These are phyloP conservation scores for Aspergillus uvarum DNA, from an alignment of 2,329 filamentous ascomycete species.

Conservation along the genomic window DNA sequence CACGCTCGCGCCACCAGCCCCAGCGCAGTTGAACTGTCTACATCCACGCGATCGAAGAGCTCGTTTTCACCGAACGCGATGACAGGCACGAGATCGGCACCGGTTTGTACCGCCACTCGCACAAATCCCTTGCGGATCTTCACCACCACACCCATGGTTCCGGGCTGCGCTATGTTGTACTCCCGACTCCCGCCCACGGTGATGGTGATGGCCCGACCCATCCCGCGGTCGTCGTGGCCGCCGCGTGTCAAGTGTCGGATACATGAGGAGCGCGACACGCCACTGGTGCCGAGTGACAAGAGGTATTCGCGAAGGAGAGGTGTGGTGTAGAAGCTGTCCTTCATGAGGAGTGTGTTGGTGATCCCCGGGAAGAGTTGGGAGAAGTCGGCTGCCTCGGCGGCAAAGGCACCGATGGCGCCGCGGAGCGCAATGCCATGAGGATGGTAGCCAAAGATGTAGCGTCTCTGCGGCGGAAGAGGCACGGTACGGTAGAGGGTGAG, in stretches of 20 bases:
- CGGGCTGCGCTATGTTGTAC: conserved; percentile 75
- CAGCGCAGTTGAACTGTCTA: conserved; percentile 65
- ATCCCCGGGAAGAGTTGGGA: conserved; percentile 78
- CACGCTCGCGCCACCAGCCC: conserved; percentile 55
- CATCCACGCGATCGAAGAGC: conserved; percentile 76
- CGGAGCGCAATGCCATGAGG: conserved; percentile 88
- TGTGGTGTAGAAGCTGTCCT: conserved; percentile 81
- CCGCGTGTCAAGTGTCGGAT: conserved; percentile 74
- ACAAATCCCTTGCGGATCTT: conserved; percentile 81
- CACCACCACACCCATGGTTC: conserved; percentile 70
- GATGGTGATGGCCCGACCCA: conserved; percentile 84
- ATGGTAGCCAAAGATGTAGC: conserved; percentile 88
- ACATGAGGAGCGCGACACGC: conserved; percentile 79
- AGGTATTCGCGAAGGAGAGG: conserved; percentile 84
- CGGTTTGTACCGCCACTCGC: conserved; percentile 78
- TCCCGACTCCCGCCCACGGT: conserved; percentile 84
- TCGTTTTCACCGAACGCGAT: conserved; percentile 86
- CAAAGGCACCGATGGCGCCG: conserved; percentile 78
- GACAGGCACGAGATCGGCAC: conserved; percentile 80
- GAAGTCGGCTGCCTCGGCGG: conserved; percentile 77
- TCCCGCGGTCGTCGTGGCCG: conserved; percentile 68
- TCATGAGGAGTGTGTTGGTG: conserved; percentile 78
- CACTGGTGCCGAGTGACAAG: conserved; percentile 71
- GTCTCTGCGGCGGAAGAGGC: conserved; percentile 69
- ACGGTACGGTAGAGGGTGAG: conserved; percentile 75